phyloP scores from a whole-genome alignment of 768 basidiomycete species.

The Suillus decipiens region DNA sequence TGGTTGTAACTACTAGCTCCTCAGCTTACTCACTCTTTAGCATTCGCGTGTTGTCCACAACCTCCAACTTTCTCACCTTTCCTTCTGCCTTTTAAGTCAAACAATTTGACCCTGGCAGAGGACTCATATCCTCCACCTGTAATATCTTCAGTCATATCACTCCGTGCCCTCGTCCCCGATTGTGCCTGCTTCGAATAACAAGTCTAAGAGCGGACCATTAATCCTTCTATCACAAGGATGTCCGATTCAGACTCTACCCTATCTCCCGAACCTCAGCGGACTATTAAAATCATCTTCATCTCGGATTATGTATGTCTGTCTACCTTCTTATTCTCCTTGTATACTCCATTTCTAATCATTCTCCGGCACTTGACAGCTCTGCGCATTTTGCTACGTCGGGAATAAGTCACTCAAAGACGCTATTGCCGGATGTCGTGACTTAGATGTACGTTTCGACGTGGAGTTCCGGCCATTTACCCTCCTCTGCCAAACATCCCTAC shows the following conservation, averaged over 20 bases:
- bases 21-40: conserved; percentile 20
- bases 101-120: not conserved
- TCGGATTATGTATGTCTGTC: conserved; percentile 36
- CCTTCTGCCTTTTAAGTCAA: not conserved
- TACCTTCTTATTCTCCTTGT: not conserved
- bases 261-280: conserved; percentile 21
- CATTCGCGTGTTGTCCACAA: not conserved
- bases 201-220: not conserved
- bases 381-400: conserved; percentile 41
- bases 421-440: conserved; percentile 35
- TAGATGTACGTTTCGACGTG: conserved; percentile 36
- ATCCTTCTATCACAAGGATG: conserved; percentile 17
- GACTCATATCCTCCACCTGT: not conserved
- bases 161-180: not conserved
- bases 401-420: conserved; percentile 39
- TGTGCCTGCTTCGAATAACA: not conserved
- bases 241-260: conserved; percentile 15
- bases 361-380: conserved; percentile 22
- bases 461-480: conserved; percentile 38
- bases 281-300: conserved; percentile 35
- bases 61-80: conserved; percentile 4
- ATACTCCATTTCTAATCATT: not conserved
- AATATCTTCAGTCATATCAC: not conserved
- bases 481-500: conserved; percentile 23
- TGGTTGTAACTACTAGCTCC: conserved; percentile 7